A percentile compares a stretch with the other conserved stretches of the same genome.
These are phyloP conservation scores for Schizopora paradoxa DNA, from an alignment of 1,284 basidiomycete species.

Conservation along the genomic window DNA sequence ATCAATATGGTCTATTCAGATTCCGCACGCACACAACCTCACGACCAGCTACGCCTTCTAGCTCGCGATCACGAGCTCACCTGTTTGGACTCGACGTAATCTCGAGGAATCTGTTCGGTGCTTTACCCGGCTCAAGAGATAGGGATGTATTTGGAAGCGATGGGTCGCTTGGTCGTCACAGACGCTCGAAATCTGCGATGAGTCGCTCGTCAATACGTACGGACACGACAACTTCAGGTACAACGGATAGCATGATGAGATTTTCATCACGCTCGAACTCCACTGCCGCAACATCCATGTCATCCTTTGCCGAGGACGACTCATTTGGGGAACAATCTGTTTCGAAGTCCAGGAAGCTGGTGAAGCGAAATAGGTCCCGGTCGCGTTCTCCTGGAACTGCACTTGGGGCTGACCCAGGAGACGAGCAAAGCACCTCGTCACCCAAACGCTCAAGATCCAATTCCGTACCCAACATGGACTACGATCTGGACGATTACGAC, in stretches of 20 bases:
- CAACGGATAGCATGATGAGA: conserved; percentile 57
- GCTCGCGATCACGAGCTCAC: conserved; percentile 62
- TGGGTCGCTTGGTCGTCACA: conserved; percentile 60
- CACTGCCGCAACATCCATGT: conserved; percentile 53
- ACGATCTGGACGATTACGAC: conserved; percentile 41
- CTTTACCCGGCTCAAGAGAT: conserved; percentile 56
- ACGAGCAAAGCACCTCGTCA: conserved; percentile 17
- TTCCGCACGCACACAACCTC: conserved; percentile 75
- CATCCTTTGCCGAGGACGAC: conserved; percentile 53
- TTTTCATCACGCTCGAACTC: conserved; percentile 68
- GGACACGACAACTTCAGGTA: conserved; percentile 49
- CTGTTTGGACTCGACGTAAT: conserved; percentile 83
- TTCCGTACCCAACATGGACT: conserved; percentile 37
- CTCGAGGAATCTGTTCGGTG: conserved; percentile 70
- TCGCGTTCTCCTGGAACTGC: conserved; percentile 35
- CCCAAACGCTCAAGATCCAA: conserved; percentile 34
- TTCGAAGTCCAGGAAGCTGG: conserved; percentile 49
- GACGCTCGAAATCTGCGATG: conserved; percentile 56
- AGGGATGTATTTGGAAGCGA: conserved; percentile 47
- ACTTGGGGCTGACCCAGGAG: conserved; percentile 8
- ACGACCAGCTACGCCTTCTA: conserved; percentile 73
- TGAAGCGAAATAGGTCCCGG: conserved; percentile 54
- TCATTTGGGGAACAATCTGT: conserved; percentile 41
- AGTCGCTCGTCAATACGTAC: conserved; percentile 56
- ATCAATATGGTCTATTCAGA: conserved; percentile 81